phyloP scores from a whole-genome alignment of 78 protist genomes.

The slime mould (Dictyostelium discoideum) region DNA sequence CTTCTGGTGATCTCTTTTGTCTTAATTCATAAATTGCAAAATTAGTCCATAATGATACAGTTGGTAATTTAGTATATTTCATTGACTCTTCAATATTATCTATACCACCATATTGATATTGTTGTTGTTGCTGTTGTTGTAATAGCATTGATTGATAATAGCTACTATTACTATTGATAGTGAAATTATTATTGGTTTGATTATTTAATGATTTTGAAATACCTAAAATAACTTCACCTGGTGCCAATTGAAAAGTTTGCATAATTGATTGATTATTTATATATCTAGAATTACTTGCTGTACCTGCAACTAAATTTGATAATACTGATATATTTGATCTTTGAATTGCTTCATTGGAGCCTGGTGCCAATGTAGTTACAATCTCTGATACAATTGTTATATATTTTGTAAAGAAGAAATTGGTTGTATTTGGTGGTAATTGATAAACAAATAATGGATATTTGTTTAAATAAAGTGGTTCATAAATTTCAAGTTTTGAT shows the following conservation, averaged over 20 bases:
- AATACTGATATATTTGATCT: constrained; percentile 26
- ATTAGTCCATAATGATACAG: constrained; percentile 65
- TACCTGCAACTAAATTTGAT: constrained; percentile 72
- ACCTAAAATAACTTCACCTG: constrained; percentile 45
- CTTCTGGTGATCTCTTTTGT: constrained; percentile 82
- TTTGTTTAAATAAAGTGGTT: constrained; percentile 67
- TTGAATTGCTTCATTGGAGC: not conserved
- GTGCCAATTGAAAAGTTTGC: constrained; percentile 59
- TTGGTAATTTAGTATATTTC: constrained; percentile 20
- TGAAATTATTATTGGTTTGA: not conserved
- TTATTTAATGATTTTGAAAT: constrained; percentile 40
- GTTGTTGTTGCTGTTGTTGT: not conserved
- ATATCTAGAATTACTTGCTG: constrained; percentile 65
- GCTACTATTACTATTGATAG: not conserved
- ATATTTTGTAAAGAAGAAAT: constrained; percentile 62
- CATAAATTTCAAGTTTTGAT: constrained; percentile 67
- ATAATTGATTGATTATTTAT: constrained; percentile 76
- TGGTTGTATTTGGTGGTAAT: constrained; percentile 44
- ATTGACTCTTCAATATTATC: not conserved
- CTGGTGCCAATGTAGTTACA: not conserved
- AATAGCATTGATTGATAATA: not conserved
- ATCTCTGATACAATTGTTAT: constrained; percentile 40
- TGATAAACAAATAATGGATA: constrained; percentile 81
- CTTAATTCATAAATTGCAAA: constrained; percentile 73
- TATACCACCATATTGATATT: not conserved